Conservation (phyloP, 2,329 filamentous ascomycete genomes). For the Cadophora luteo-olivacea region DNA sequence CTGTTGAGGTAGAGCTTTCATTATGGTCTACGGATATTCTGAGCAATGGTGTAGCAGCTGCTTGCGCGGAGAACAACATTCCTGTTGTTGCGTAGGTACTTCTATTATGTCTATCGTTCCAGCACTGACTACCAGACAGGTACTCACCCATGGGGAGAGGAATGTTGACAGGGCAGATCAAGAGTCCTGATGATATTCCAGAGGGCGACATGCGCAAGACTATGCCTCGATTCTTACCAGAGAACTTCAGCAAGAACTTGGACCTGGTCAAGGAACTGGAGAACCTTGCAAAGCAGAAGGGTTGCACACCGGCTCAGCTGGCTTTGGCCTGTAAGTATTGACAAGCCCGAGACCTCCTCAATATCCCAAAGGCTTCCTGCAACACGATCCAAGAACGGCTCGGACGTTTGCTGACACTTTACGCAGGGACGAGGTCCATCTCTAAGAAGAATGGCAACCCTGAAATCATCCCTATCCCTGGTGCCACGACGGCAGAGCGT, state of each 20-base stretch:
- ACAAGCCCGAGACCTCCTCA: background rate
- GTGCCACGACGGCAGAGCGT: slow-evolving; percentile 61
- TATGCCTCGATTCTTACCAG: slow-evolving; percentile 66
- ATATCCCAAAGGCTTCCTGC: background rate
- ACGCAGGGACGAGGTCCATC: slow-evolving; percentile 45
- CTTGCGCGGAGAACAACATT: slow-evolving; percentile 69
- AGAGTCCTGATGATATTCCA: slow-evolving; percentile 59
- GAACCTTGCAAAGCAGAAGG: slow-evolving; percentile 64
- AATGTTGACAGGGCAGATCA: slow-evolving; percentile 61
- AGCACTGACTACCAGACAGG: slow-evolving; percentile 33
- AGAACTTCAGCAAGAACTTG: slow-evolving; percentile 69
- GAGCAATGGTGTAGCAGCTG: slow-evolving; percentile 49
- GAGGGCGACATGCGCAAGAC: slow-evolving; percentile 63
- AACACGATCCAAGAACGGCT: background rate
- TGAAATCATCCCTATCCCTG: slow-evolving; percentile 69
- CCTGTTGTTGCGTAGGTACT: slow-evolving; percentile 63
- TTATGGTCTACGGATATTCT: slow-evolving; percentile 49
- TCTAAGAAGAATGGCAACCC: slow-evolving; percentile 41
- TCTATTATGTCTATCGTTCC: slow-evolving; percentile 1
- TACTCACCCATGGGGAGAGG: slow-evolving; percentile 75
- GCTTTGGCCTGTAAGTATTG: slow-evolving; percentile 59
- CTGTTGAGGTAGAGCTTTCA: slow-evolving; percentile 55
- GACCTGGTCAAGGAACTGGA: slow-evolving; percentile 64
- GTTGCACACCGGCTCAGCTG: slow-evolving; percentile 66
- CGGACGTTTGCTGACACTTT: background rate